These are phyloP conservation scores for Lablab purpureus DNA, from an alignment of 306 rosid genomes.

Conservation along the genomic window DNA sequence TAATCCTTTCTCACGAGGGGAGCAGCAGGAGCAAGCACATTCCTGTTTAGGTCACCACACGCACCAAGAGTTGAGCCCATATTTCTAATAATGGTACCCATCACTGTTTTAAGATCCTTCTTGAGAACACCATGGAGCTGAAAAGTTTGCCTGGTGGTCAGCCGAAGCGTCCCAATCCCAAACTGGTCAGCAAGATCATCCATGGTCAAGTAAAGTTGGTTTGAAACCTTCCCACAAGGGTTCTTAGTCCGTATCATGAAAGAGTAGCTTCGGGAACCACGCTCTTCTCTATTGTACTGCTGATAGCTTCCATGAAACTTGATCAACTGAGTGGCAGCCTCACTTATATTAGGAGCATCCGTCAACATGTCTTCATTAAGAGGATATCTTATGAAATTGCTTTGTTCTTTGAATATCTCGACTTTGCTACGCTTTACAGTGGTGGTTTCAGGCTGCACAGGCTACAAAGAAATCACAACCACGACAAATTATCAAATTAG, in stretches of 20 bases:
- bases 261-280: conserved; percentile 82
- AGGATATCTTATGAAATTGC: conserved; percentile 90
- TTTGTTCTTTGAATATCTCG: conserved; percentile 94
- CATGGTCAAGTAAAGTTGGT: conserved; percentile 92
- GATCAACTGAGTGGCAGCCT: conserved; percentile 89
- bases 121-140: conserved; percentile 97
- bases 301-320: conserved; percentile 99
- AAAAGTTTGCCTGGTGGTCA: conserved; percentile 96
- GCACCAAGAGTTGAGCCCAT: conserved; percentile 99
- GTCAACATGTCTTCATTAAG: conserved; percentile 90
- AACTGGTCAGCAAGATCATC: conserved; percentile 99
- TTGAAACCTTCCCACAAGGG: conserved; percentile 94
- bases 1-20: conserved; percentile 85
- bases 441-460: conserved; percentile 63
- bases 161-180: conserved; percentile 96
- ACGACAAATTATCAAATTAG: background rate
- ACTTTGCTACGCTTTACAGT: conserved; percentile 93
- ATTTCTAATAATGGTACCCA: conserved; percentile 77
- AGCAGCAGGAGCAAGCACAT: conserved; percentile 99
- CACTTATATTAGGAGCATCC: conserved; percentile 87
- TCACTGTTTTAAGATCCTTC: conserved; percentile 88
- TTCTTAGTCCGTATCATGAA: conserved; percentile 98
- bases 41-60: conserved; percentile 95
- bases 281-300: conserved; percentile 91
- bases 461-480: conserved; percentile 54